Base-by-base conservation (phyloP, 805 yeast species). In the Starmerella etchellsii region DNA sequence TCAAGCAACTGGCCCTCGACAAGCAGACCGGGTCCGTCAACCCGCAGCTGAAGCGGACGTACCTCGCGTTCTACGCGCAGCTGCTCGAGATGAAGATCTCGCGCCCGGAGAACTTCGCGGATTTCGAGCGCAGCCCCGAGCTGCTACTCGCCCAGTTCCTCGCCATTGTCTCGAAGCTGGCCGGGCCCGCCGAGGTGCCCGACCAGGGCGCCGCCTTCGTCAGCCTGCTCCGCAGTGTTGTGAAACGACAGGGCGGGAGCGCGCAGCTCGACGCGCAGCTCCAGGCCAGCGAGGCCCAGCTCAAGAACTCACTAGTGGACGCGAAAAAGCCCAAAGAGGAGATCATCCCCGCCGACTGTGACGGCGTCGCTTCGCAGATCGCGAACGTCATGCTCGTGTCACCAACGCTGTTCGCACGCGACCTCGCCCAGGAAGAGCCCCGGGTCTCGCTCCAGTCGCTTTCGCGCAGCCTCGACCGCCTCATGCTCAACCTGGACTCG, bases 11-110 rank as follows among this genome's bases (percentile, higher is more conserved):
- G 43, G 63, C 54, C 6, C 43, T 47, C 5, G 43, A 40, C 39
- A 39, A 47, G 29, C 43, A 39, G 22, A 30, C 19, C 14, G 42
- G 36, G 4, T 37, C 45, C 2, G 43, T 47, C 18, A 46, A 46
- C 10, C 39, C 51, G 10, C 14, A 18, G 18, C 41, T 47, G 11
- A 47, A 47, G 31, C 35, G 51, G 13, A 42, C 77, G 37, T 64
- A 78, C 34, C 57, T 80, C 21, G 70, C 81, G 21, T 67, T 78
- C 42, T 79, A 80, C 55, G 76, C 75, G 41, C 78, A 74, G 34
- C 50, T 75, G 23, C 60, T 77, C 28, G 61, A 63, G n/a, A 35
- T 46, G 49, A 63, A 61, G 27, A 53, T 50, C 23, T 43, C 59
- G 31, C 56, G 52, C 14, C 63, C 63, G 19, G 59, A 63, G 10